Evolutionary conservation across 176 grass and related monocot genomes (phyloP).

Genomic region (Zoysia pacifica): DNA sequence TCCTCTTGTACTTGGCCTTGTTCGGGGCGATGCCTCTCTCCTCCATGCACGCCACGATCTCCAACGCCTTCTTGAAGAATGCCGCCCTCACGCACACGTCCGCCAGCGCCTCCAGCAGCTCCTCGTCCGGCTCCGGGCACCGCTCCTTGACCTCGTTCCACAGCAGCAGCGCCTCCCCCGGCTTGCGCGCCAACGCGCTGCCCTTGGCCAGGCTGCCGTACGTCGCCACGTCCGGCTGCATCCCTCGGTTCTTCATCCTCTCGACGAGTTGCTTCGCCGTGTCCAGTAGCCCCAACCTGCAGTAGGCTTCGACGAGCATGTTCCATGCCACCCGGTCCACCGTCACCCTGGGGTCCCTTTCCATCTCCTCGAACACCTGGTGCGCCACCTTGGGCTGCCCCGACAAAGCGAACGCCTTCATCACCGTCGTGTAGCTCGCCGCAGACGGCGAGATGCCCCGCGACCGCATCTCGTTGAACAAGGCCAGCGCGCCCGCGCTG

Average conservation of each 20-base stretch:
- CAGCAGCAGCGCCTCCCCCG: conserved; percentile 80
- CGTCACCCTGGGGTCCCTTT: conserved; percentile 63
- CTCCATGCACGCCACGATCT: conserved; percentile 98
- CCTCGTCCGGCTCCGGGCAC: conserved; percentile 61
- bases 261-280: conserved; percentile 69
- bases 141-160: conserved; percentile 88
- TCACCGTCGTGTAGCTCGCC: conserved; percentile 91
- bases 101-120: conserved; percentile 69
- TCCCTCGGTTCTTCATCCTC: conserved; percentile 64
- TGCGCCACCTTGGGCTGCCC: conserved; percentile 80
- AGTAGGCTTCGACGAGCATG: conserved; percentile 84
- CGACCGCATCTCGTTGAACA: conserved; percentile 84
- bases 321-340: conserved; percentile 80
- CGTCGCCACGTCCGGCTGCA: conserved; percentile 62
- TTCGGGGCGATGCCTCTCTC: conserved; percentile 79
- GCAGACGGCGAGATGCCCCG: conserved; percentile 66
- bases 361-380: conserved; percentile 91
- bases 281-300: conserved; percentile 57
- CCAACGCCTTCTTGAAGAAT: conserved; percentile 89
- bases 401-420: conserved; percentile 82
- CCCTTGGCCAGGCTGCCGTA: conserved; percentile 87
- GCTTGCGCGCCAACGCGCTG: conserved; percentile 57
- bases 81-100: conserved; percentile 86
- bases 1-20: conserved; percentile 95
- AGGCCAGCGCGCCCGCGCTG: conserved; percentile 60